phyloP scores from a whole-genome alignment of 139 green algal genomes.

The Nannochloris sp. region DNA sequence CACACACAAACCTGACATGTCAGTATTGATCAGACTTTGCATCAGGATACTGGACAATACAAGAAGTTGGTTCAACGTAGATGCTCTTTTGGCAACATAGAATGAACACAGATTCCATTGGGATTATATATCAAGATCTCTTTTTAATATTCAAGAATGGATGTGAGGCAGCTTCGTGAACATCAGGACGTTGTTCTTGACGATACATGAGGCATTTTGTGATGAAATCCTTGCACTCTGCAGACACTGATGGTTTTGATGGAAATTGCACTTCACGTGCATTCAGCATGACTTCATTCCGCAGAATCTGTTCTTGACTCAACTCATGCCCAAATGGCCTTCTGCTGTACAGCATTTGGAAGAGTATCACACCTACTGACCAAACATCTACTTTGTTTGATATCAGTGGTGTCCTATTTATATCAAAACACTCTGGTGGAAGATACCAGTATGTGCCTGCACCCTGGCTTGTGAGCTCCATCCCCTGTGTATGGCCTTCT shows the following conservation, averaged over 20 bases:
- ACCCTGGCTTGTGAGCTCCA: constrained; percentile 93
- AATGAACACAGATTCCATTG: neutral
- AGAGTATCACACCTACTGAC: constrained; percentile 85
- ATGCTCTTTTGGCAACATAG: too few species aligned
- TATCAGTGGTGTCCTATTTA: constrained; percentile 53
- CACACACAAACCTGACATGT: neutral
- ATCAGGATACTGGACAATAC: too few species aligned
- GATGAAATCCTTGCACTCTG: constrained; percentile 80
- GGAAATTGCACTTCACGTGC: constrained; percentile 54
- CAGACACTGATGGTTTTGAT: constrained; percentile 60
- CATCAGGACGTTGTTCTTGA: constrained; percentile 52
- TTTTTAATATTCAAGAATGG: constrained; percentile 55
- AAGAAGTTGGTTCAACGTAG: too few species aligned
- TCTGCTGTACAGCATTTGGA: constrained; percentile 87
- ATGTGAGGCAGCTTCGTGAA: constrained; percentile 49
- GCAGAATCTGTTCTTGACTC: constrained; percentile 77
- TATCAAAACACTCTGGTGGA: constrained; percentile 78
- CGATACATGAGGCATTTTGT: constrained; percentile 52
- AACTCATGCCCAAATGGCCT: constrained; percentile 75
- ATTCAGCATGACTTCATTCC: constrained; percentile 67
- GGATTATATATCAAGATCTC: neutral
- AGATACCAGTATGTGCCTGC: constrained; percentile 94
- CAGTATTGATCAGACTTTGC: neutral
- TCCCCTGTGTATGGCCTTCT: constrained; percentile 61
- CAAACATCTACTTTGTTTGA: constrained; percentile 94